Evolutionary conservation across 306 rosid species (phyloP).

Genomic region (Dryas drummondii): DNA sequence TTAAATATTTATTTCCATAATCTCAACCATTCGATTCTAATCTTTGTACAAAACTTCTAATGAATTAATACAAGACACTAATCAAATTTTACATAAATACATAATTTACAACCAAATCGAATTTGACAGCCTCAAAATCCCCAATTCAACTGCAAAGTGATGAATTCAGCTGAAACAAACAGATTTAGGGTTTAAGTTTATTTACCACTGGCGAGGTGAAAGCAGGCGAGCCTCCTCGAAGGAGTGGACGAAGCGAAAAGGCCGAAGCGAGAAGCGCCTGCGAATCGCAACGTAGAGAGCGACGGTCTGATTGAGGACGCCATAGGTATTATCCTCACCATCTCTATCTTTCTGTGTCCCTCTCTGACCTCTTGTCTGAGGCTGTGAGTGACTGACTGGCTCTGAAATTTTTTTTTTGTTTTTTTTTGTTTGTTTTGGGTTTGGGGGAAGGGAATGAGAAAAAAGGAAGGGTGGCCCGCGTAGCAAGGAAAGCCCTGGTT

Average conservation of each 20-base stretch:
- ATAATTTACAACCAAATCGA: not conserved
- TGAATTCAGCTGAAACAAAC: not conserved
- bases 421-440: not conserved
- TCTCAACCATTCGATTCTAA: not conserved
- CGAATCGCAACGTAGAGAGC: constrained; percentile 55
- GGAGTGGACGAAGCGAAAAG: constrained; percentile 45
- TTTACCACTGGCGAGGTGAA: constrained; percentile 50
- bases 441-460: not conserved
- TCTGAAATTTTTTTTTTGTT: constrained; percentile 4
- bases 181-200: constrained; percentile 6
- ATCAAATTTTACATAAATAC: not conserved
- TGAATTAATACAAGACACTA: not conserved
- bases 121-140: not conserved
- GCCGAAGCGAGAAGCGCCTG: constrained; percentile 39
- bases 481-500: not conserved
- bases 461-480: constrained; percentile 4
- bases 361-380: constrained; percentile 6
- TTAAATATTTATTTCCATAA: not conserved
- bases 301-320: constrained; percentile 78
- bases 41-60: not conserved
- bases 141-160: not conserved
- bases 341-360: constrained; percentile 8
- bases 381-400: constrained; percentile 9
- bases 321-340: constrained; percentile 71
- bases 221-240: constrained; percentile 42